Base-by-base conservation (phyloP, 257 asterid species). In the Solanum chiquidenum region DNA sequence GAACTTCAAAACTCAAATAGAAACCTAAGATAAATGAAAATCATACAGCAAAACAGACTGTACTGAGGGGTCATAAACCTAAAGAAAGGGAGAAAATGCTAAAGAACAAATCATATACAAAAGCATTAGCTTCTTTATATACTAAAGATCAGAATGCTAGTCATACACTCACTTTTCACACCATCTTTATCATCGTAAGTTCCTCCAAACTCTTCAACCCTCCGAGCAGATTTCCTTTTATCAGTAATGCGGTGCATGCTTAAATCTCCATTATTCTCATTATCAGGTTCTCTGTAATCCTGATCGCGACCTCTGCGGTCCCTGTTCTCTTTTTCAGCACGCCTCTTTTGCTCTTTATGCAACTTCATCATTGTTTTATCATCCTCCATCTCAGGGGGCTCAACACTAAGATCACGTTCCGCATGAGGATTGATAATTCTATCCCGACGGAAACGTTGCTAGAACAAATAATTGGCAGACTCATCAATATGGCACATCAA, bases 331-430 rank as follows among this genome's bases (percentile, higher is more conserved):
- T 90, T 94, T 44, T 93, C 98, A n/a, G 84, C 85, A 60, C 92
- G 95, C 92, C 88, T 93, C 92, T 92, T 95, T 87, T 93, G 93
- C 89, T 94, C 98, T 90, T 91, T 94, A 87, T 90, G 96, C 90
- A 92, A 87, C 90, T 90, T 94, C 87, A 90, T 52, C 80, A 72
- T 92, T 31, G 94, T 90, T 90, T 92, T 95, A 88, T 93, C 96
- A 87, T 92, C 97, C 27, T 92, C 94, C 77, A 89, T 89, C 86
- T 93, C 98, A 29, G 93, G 92, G 85, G 88, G 93, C 88, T 95
- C 98, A 84, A 93, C 92, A 42, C 98, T 94, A 89, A 87, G 91
- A 88, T 94, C 94, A 12, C 90, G 91, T 87, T 93, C 98, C 87
- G 92, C 90, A 80, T 86, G 92, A 86, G 95, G 91, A 73, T 93